A percentile compares a stretch with the other conserved stretches of the same genome.
These are phyloP conservation scores for Inonotus hispidus DNA, from an alignment of 1,284 basidiomycete species.

Conservation along the genomic window DNA sequence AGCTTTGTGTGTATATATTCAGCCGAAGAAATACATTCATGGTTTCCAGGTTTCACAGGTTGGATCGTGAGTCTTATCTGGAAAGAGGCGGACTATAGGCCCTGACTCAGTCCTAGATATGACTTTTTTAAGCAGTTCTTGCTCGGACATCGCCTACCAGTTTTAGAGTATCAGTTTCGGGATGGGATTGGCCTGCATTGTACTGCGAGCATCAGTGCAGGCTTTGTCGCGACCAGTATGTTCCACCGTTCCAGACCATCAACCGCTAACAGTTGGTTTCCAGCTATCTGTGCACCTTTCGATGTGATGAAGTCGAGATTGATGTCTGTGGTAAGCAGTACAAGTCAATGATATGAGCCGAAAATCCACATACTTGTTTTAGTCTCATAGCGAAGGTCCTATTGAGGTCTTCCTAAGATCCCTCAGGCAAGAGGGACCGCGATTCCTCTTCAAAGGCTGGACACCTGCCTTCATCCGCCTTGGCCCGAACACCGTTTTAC, in stretches of 20 bases:
- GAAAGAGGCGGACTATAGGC: background rate
- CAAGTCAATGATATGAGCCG: background rate
- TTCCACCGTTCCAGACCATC: slow-evolving; percentile 18
- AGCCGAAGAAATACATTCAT: background rate
- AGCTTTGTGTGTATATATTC: slow-evolving; percentile 26
- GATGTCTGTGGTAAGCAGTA: slow-evolving; percentile 59
- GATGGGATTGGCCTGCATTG: slow-evolving; percentile 67
- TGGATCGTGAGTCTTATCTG: slow-evolving; percentile 66
- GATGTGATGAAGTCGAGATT: slow-evolving; percentile 80
- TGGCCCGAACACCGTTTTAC: slow-evolving; percentile 77
- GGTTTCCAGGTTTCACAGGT: slow-evolving; percentile 70
- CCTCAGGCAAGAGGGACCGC: slow-evolving; percentile 67
- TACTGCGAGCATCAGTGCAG: slow-evolving; percentile 62
- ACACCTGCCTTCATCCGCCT: slow-evolving; percentile 81
- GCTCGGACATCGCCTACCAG: slow-evolving; percentile 47
- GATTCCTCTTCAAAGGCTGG: slow-evolving; percentile 88
- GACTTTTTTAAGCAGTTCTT: slow-evolving; percentile 79
- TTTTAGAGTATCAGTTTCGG: slow-evolving; percentile 61
- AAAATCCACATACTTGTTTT: background rate
- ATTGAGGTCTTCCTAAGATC: slow-evolving; percentile 51
- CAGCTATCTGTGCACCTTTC: slow-evolving; percentile 83
- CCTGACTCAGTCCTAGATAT: slow-evolving; percentile 51
- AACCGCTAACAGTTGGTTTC: slow-evolving; percentile 18
- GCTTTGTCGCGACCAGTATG: slow-evolving; percentile 83
- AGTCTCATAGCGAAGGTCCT: slow-evolving; percentile 46